Evolutionary conservation across 2,329 filamentous ascomycete genomes (phyloP).

Genomic region (Colletotrichum echinochloae): DNA sequence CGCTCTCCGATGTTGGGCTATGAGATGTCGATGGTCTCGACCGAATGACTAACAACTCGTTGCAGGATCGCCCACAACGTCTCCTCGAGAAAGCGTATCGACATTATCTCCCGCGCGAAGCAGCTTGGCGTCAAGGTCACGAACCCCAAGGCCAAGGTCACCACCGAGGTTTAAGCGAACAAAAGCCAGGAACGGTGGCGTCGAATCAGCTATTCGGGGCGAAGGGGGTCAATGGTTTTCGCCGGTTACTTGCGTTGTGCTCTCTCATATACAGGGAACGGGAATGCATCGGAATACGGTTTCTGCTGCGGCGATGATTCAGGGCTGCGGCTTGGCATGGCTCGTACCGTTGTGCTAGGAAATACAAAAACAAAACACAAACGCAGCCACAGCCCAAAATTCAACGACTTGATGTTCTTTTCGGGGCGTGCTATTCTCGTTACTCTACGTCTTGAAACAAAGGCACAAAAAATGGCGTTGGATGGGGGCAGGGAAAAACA

Average conservation of each 20-base stretch:
- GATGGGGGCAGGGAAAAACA: slow-evolving; percentile 21
- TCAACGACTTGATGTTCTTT: slow-evolving; percentile 36
- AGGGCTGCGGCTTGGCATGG: slow-evolving; percentile 41
- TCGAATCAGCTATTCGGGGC: slow-evolving; percentile 30
- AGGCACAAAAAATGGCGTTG: slow-evolving; percentile 23
- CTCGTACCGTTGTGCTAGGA: slow-evolving; percentile 41
- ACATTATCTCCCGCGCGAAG: slow-evolving; percentile 97
- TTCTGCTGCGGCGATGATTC: slow-evolving; percentile 39
- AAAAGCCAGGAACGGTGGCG: slow-evolving; percentile 13
- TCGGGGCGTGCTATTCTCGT: slow-evolving; percentile 25
- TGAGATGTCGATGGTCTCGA: not conserved
- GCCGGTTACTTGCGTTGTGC: slow-evolving; percentile 40
- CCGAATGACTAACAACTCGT: slow-evolving; percentile 42
- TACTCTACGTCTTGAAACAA: slow-evolving; percentile 23
- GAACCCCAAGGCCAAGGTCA: slow-evolving; percentile 99
- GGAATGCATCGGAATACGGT: slow-evolving; percentile 42
- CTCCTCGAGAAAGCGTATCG: slow-evolving; percentile 98
- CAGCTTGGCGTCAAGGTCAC: slow-evolving; percentile 99
- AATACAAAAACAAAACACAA: slow-evolving; percentile 39
- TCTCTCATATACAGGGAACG: slow-evolving; percentile 41
- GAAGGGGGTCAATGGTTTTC: slow-evolving; percentile 30
- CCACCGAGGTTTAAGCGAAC: slow-evolving; percentile 81
- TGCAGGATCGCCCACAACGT: slow-evolving; percentile 95
- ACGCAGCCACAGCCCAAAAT: slow-evolving; percentile 32
- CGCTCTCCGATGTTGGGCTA: not conserved